phyloP scores from a whole-genome alignment of 2,329 filamentous ascomycete genomes.

The Pseudonectria foliicola region DNA sequence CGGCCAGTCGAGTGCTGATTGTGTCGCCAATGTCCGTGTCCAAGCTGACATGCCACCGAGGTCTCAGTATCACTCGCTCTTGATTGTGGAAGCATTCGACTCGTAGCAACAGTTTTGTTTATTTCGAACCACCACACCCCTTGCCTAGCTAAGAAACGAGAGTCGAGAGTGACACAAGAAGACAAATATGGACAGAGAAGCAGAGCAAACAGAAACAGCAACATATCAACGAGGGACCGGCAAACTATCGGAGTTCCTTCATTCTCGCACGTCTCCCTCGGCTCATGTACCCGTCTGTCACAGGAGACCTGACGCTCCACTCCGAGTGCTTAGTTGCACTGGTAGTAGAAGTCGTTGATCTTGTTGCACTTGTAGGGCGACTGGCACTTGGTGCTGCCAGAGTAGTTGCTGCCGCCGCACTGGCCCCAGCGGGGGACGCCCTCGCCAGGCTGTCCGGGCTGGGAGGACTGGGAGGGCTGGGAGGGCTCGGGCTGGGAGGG shows the following conservation, averaged over 20 bases:
- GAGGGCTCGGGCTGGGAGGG: neutral
- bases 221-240: slow-evolving; percentile 8
- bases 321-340: slow-evolving; percentile 29
- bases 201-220: slow-evolving; percentile 10
- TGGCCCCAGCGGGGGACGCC: slow-evolving; percentile 26
- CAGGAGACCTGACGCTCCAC: neutral
- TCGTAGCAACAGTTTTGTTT: no score
- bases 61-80: no score
- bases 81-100: no score
- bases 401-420: slow-evolving; percentile 31
- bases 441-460: slow-evolving; percentile 11
- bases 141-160: no score
- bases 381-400: slow-evolving; percentile 29
- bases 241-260: slow-evolving; percentile 5
- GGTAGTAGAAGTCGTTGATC: slow-evolving; percentile 33
- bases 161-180: neutral
- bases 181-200: neutral
- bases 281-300: neutral
- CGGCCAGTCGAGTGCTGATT: no score
- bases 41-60: no score
- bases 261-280: neutral
- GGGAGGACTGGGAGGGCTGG: neutral
- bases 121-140: no score
- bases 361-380: slow-evolving; percentile 29
- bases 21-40: no score